Evolutionary conservation across 2,329 filamentous ascomycete species (phyloP).

Genomic region (Didymella pomorum): DNA sequence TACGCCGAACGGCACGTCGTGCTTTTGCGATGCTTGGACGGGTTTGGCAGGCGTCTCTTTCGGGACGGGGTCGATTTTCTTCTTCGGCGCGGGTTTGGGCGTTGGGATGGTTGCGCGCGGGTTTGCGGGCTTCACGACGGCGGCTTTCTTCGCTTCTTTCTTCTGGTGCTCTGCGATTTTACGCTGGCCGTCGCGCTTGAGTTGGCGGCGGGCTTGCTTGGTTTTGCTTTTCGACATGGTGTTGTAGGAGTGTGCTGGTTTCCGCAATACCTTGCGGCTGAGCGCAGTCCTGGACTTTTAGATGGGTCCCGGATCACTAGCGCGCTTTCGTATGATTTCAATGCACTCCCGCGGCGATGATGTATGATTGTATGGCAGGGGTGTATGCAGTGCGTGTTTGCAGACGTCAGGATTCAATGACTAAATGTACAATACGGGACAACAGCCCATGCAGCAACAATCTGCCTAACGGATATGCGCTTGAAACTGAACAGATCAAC

Average conservation of each 20-base stretch:
- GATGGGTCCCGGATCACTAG: slow-evolving; percentile 25
- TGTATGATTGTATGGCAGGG: not conserved
- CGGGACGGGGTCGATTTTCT: slow-evolving; percentile 9
- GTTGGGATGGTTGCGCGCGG: slow-evolving; percentile 2
- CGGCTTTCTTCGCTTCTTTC: slow-evolving; percentile 33
- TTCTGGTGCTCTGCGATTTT: slow-evolving; percentile 40
- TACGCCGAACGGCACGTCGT: slow-evolving; percentile 71
- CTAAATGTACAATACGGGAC: slow-evolving; percentile 47
- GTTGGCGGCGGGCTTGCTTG: slow-evolving; percentile 44
- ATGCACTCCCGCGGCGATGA: not conserved
- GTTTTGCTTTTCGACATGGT: slow-evolving; percentile 49
- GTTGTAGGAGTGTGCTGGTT: slow-evolving; percentile 3
- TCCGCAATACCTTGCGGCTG: not conserved
- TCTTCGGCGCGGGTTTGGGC: slow-evolving; percentile 23
- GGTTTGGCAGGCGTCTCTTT: slow-evolving; percentile 23
- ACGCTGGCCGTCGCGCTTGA: slow-evolving; percentile 43
- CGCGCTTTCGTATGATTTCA: slow-evolving; percentile 1
- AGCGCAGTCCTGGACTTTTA: slow-evolving; percentile 17
- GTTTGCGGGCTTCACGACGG: slow-evolving; percentile 12
- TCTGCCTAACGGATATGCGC: slow-evolving; percentile 31
- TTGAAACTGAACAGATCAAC: slow-evolving; percentile 33
- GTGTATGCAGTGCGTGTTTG: slow-evolving; percentile 12
- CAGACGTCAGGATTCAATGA: slow-evolving; percentile 40
- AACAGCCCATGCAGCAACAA: slow-evolving; percentile 32
- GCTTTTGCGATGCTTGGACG: slow-evolving; percentile 50